Conservation (phyloP, 2,329 filamentous ascomycete genomes). For the Alternaria ethzedia region DNA sequence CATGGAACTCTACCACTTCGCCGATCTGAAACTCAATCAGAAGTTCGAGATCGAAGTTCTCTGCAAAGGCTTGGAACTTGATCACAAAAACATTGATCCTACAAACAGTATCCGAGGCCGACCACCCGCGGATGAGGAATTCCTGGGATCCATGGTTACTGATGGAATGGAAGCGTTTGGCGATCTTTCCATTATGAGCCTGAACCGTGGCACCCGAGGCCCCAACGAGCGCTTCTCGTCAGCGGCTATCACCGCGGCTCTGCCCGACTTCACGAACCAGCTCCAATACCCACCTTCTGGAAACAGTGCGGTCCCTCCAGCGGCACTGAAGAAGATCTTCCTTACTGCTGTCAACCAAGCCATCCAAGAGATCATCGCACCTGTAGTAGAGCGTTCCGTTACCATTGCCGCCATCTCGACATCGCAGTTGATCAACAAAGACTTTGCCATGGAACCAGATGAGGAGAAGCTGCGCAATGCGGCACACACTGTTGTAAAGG, state of each 20-base stretch:
- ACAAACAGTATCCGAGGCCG: slow-evolving; percentile 85
- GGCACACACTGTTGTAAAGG: slow-evolving; percentile 92
- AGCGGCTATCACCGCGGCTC: slow-evolving; percentile 75
- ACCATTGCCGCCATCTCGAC: slow-evolving; percentile 98
- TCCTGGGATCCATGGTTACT: slow-evolving; percentile 59
- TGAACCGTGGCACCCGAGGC: slow-evolving; percentile 69
- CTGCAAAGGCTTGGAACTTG: slow-evolving; percentile 89
- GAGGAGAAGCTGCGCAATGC: slow-evolving; percentile 85
- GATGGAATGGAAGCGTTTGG: slow-evolving; percentile 83
- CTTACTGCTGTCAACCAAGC: slow-evolving; percentile 85
- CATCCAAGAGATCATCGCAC: slow-evolving; percentile 94
- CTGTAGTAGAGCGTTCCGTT: slow-evolving; percentile 95
- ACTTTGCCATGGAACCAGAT: slow-evolving; percentile 92
- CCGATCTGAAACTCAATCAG: slow-evolving; percentile 91
- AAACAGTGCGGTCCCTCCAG: slow-evolving; percentile 71
- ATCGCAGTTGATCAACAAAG: slow-evolving; percentile 92
- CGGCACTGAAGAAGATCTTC: slow-evolving; percentile 75
- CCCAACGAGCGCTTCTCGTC: slow-evolving; percentile 77
- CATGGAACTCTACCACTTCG: slow-evolving; percentile 91
- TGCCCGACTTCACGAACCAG: slow-evolving; percentile 82
- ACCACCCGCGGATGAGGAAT: slow-evolving; percentile 66
- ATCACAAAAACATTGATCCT: slow-evolving; percentile 89
- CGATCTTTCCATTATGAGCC: slow-evolving; percentile 66
- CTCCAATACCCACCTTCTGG: slow-evolving; percentile 77
- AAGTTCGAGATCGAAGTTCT: slow-evolving; percentile 99